These are phyloP conservation scores for Thelonectria rubi DNA, from an alignment of 2,329 filamentous ascomycete species.

Conservation along the genomic window DNA sequence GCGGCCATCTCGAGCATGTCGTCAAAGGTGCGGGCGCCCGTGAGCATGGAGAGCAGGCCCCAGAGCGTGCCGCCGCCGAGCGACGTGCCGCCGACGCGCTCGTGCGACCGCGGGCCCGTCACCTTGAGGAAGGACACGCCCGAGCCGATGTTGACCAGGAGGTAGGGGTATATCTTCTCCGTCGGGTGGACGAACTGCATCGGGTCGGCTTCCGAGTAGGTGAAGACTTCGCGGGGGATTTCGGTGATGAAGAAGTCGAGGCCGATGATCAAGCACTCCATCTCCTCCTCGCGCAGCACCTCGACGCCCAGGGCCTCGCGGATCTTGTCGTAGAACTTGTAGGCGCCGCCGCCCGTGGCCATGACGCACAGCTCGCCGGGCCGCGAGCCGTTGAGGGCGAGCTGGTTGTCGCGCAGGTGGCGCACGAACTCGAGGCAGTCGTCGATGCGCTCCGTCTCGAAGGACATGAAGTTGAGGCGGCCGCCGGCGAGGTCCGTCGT, in stretches of 20 bases:
- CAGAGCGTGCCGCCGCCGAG: slow-evolving; percentile 97
- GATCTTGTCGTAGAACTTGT: slow-evolving; percentile 95
- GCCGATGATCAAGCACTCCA: slow-evolving; percentile 97
- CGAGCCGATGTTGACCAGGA: slow-evolving; percentile 97
- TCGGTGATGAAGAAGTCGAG: slow-evolving; percentile 99
- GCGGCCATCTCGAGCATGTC: slow-evolving; percentile 96
- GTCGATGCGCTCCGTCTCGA: slow-evolving; percentile 95
- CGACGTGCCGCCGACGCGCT: slow-evolving; percentile 93
- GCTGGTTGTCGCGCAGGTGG: slow-evolving; percentile 83
- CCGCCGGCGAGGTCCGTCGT: slow-evolving; percentile 80
- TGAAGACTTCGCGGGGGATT: slow-evolving; percentile 96
- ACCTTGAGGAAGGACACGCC: slow-evolving; percentile 98
- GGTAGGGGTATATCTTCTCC: slow-evolving; percentile 91
- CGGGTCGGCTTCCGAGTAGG: slow-evolving; percentile 88
- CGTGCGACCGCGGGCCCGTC: slow-evolving; percentile 83
- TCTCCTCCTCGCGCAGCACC: slow-evolving; percentile 93
- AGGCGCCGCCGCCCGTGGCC: slow-evolving; percentile 95
- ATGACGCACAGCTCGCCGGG: slow-evolving; percentile 85
- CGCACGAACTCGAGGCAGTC: slow-evolving; percentile 93
- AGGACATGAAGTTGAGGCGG: slow-evolving; percentile 92
- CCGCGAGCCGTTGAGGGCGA: slow-evolving; percentile 75
- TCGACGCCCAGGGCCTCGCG: slow-evolving; percentile 84
- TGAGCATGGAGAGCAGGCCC: slow-evolving; percentile 91
- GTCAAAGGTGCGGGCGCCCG: slow-evolving; percentile 94
- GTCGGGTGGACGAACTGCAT: slow-evolving; percentile 86